phyloP scores from a whole-genome alignment of 768 basidiomycete species.

The Trametes cinnabarina region DNA sequence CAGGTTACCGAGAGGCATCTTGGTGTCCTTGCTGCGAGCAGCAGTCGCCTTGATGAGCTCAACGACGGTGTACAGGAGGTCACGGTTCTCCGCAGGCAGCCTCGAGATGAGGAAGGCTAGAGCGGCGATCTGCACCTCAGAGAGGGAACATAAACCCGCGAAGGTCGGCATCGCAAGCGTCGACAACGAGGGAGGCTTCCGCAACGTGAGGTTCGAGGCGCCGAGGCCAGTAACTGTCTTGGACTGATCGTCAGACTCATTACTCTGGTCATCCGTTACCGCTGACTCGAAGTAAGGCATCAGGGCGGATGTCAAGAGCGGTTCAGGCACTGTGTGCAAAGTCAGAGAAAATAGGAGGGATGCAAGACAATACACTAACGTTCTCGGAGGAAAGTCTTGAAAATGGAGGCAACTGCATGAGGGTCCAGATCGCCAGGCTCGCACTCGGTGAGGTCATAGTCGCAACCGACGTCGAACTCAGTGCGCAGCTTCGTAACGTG shows the following conservation, averaged over 20 bases:
- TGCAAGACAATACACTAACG: slow-evolving; percentile 51
- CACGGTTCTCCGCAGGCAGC: slow-evolving; percentile 78
- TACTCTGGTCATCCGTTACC: slow-evolving; percentile 50
- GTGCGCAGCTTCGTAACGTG: slow-evolving; percentile 72
- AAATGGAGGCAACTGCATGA: slow-evolving; percentile 89
- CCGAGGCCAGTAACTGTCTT: slow-evolving; percentile 16
- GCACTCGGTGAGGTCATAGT: slow-evolving; percentile 78
- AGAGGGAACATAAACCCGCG: slow-evolving; percentile 58
- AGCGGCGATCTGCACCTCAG: slow-evolving; percentile 52
- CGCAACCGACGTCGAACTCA: slow-evolving; percentile 86
- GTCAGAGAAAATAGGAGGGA: slow-evolving; percentile 15
- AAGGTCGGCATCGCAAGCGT: slow-evolving; percentile 75
- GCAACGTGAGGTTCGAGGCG: slow-evolving; percentile 39
- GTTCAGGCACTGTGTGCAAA: slow-evolving; percentile 70
- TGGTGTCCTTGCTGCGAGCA: slow-evolving; percentile 64
- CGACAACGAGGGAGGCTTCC: slow-evolving; percentile 78
- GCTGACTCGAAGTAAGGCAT: slow-evolving; percentile 78
- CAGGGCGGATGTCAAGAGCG: slow-evolving; percentile 73
- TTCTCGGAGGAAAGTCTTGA: slow-evolving; percentile 91
- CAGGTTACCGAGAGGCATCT: slow-evolving; percentile 91
- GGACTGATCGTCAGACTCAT: slow-evolving; percentile 23
- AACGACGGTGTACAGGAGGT: slow-evolving; percentile 78
- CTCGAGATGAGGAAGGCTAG: slow-evolving; percentile 62
- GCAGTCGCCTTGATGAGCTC: slow-evolving; percentile 80
- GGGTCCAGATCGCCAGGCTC: slow-evolving; percentile 89